Conservation (phyloP, 2,329 filamentous ascomycete genomes). For the Grosmannia serpens region DNA sequence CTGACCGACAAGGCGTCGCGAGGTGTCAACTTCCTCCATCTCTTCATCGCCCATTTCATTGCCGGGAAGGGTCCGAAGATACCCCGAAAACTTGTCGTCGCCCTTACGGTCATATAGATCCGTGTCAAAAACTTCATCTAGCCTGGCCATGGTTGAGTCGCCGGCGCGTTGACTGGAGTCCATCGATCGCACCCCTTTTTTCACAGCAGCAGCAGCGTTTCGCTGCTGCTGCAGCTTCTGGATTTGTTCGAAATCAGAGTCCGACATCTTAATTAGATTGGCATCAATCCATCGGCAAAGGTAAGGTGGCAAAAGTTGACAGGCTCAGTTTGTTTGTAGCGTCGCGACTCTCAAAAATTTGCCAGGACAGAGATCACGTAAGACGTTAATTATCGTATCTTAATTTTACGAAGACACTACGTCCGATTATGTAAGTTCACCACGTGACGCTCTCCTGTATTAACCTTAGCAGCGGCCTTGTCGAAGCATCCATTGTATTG, state of each 20-base stretch:
- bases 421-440: not conserved
- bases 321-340: not conserved
- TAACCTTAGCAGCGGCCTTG: not conserved
- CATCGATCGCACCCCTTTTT: constrained; percentile 74
- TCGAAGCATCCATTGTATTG: too few relatives aligned
- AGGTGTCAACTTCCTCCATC: constrained; percentile 61
- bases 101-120: constrained; percentile 68
- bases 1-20: constrained; percentile 76
- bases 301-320: not conserved
- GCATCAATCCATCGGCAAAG: not conserved
- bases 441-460: not conserved
- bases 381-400: not conserved
- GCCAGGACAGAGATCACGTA: not conserved
- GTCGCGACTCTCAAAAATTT: not conserved
- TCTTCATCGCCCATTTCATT: constrained; percentile 72
- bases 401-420: not conserved
- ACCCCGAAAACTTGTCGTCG: constrained; percentile 74
- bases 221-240: constrained; percentile 86
- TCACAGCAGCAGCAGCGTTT: constrained; percentile 65
- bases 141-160: constrained; percentile 76
- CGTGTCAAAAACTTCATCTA: constrained; percentile 82
- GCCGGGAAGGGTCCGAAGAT: constrained; percentile 78
- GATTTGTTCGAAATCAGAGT: constrained; percentile 79
- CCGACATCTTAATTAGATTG: constrained; percentile 42
- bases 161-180: constrained; percentile 70